A percentile compares a stretch with the other conserved stretches of the same genome.
These are phyloP conservation scores for Poa pratensis DNA, from an alignment of 176 grass and related monocot genomes.

Conservation along the genomic window DNA sequence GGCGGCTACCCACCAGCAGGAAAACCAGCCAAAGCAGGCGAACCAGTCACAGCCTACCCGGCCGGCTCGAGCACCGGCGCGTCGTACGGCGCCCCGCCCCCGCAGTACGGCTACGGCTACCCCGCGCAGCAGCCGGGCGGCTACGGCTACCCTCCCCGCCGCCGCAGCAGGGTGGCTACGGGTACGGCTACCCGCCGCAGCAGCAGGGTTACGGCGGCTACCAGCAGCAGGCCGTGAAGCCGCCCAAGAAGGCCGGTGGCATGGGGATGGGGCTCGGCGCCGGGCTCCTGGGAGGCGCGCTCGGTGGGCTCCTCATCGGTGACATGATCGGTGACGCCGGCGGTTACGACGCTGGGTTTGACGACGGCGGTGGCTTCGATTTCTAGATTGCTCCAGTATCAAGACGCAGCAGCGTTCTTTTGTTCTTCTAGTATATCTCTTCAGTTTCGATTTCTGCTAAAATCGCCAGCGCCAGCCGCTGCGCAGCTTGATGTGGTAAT, in stretches of 20 bases:
- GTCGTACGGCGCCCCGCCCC: constrained; percentile 52
- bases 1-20: constrained; percentile 48
- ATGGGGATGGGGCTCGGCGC: constrained; percentile 69
- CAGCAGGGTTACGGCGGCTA: constrained; percentile 55
- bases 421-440: background rate
- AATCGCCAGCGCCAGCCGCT: background rate
- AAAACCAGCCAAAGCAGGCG: constrained; percentile 43
- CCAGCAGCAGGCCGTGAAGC: constrained; percentile 55
- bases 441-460: background rate
- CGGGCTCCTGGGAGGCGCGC: constrained; percentile 69
- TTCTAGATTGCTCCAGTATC: constrained; percentile 44
- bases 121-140: constrained; percentile 37
- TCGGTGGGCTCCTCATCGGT: constrained; percentile 74
- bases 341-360: constrained; percentile 56
- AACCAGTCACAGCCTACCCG: constrained; percentile 66
- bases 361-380: constrained; percentile 67
- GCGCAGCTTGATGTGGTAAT: background rate
- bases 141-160: constrained; percentile 58
- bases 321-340: constrained; percentile 55
- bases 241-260: constrained; percentile 54
- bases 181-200: constrained; percentile 43
- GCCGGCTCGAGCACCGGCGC: constrained; percentile 43
- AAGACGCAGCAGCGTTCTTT: background rate
- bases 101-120: constrained; percentile 51
- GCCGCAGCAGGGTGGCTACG: constrained; percentile 51